Evolutionary conservation across 2,329 filamentous ascomycete species (phyloP), one percentile per base, ranked within the genome.

Genomic region (Chrysoporthe austroafricana): DNA sequence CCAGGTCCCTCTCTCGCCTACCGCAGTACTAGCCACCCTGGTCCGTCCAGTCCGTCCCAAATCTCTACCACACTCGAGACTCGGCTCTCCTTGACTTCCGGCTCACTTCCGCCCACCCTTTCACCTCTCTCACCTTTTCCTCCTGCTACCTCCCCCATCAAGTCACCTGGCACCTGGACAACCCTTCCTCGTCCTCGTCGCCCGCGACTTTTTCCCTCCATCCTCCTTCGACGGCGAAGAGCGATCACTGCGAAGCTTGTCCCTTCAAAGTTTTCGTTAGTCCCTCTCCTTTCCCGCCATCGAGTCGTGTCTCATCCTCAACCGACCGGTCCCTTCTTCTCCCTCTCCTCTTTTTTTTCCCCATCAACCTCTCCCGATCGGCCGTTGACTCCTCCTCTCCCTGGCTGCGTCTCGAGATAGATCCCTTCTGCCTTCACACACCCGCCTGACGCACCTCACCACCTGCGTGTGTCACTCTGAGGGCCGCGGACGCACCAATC

Each of bases 1-100:
- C 62, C 56, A 57, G 48, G 39, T 54, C 64, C 63, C 32, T 61
- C 61, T 58, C 58, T 62, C 48, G 65, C 52, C 43, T 62, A 39
- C 26, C 26, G 26, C 26, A 26, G 26, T 26, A 26, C 52, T 44
- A 21, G 64, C 61, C 64, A 67, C 62, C 67, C 63, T 63, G 57
- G 64, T 61, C 56, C 67, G 43, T 50, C 65, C 48, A 32, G 46
- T 60, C 63, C 68, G 54, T 48, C 62, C 61, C 68, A 66, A 50
- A 62, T 67, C 65, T 68, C 58, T 58, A 58, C 62, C 62, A 58
- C 62, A 64, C 62, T 66, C 68, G 68, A 68, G 66, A 70, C 68
- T 68, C 64, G 68, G 68, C 62, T 57, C 59, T 57, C 66, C 68
- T 64, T 21, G 44, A 56, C 62, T 62, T 52, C 62, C 65, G 65